phyloP scores from a whole-genome alignment of 805 yeast species.

The Candida koratica region DNA sequence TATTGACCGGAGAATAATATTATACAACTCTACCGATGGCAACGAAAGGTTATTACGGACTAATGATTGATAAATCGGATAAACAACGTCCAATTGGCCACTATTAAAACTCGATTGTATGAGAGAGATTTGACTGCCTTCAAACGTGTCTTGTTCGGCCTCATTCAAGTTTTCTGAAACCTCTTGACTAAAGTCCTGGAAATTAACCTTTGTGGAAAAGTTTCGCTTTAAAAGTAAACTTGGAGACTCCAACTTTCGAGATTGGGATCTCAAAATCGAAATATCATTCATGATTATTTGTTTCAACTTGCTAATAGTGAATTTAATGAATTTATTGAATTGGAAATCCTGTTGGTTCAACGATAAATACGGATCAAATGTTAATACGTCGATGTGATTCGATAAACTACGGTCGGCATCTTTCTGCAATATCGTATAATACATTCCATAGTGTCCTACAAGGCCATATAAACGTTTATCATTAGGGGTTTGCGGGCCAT shows the following conservation, averaged over 20 bases:
- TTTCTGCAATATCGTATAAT: slow-evolving; percentile 36
- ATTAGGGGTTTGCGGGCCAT: slow-evolving; percentile 17
- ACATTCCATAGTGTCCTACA: slow-evolving; percentile 42
- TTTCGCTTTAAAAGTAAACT: slow-evolving; percentile 3
- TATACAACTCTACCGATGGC: slow-evolving; percentile 52
- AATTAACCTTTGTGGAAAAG: slow-evolving; percentile 1
- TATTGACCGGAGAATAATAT: slow-evolving; percentile 53
- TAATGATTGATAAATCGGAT: slow-evolving; percentile 40
- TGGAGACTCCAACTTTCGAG: background rate
- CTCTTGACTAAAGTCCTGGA: too few species aligned
- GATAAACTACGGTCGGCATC: slow-evolving; percentile 19
- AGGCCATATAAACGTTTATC: slow-evolving; percentile 3
- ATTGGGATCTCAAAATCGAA: slow-evolving; percentile 3
- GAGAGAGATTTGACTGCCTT: slow-evolving; percentile 7
- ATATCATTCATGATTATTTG: slow-evolving; percentile 27
- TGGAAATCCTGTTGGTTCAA: background rate
- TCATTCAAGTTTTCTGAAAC: background rate
- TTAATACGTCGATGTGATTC: slow-evolving; percentile 3
- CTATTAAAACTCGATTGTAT: slow-evolving; percentile 10
- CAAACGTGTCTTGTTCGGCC: slow-evolving; percentile 2
- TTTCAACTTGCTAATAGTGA: slow-evolving; percentile 30
- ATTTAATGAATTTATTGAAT: slow-evolving; percentile 12
- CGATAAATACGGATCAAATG: slow-evolving; percentile 7
- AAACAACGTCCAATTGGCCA: slow-evolving; percentile 30
- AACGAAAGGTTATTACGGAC: slow-evolving; percentile 33